These are phyloP conservation scores for Schrenkiella parvula DNA, from an alignment of 345 rosid genomes.

Conservation along the genomic window DNA sequence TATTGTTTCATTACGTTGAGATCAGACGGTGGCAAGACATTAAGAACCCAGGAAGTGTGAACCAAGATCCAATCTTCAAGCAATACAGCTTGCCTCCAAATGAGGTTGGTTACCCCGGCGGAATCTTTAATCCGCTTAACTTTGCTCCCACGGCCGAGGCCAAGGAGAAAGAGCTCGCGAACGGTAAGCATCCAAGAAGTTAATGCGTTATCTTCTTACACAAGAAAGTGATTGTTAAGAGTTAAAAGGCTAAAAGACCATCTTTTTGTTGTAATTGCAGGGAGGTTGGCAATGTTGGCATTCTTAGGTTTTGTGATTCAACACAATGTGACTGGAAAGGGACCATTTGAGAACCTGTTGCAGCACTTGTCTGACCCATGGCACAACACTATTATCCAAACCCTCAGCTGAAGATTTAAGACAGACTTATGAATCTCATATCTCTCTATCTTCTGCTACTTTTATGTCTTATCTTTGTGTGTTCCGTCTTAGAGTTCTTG, in stretches of 20 bases:
- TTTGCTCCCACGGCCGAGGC: conserved; percentile 82
- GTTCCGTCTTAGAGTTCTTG: conserved; percentile 27
- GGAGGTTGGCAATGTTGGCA: conserved; percentile 98
- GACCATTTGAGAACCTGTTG: conserved; percentile 91
- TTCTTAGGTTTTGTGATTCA: conserved; percentile 85
- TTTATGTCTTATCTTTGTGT: conserved; percentile 22
- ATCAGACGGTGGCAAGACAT: conserved; percentile 98
- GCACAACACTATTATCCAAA: conserved; percentile 96
- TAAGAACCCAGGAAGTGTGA: conserved; percentile 92
- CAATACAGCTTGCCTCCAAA: conserved; percentile 92
- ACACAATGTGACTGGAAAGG: conserved; percentile 90
- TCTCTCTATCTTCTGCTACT: background rate
- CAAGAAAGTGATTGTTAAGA: background rate
- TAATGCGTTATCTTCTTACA: background rate
- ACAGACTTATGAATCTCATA: background rate
- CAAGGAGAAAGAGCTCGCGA: conserved; percentile 94
- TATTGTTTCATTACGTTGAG: conserved; percentile 93
- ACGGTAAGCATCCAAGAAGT: conserved; percentile 43
- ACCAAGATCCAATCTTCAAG: conserved; percentile 98
- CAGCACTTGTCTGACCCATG: conserved; percentile 97
- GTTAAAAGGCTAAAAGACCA: background rate
- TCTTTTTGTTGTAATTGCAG: conserved; percentile 39
- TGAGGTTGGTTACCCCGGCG: conserved; percentile 86
- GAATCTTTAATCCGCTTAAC: conserved; percentile 92
- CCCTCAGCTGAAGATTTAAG: conserved; percentile 28